These are phyloP conservation scores for Lactifluus echinatus DNA, from an alignment of 768 basidiomycete species.

Conservation along the genomic window DNA sequence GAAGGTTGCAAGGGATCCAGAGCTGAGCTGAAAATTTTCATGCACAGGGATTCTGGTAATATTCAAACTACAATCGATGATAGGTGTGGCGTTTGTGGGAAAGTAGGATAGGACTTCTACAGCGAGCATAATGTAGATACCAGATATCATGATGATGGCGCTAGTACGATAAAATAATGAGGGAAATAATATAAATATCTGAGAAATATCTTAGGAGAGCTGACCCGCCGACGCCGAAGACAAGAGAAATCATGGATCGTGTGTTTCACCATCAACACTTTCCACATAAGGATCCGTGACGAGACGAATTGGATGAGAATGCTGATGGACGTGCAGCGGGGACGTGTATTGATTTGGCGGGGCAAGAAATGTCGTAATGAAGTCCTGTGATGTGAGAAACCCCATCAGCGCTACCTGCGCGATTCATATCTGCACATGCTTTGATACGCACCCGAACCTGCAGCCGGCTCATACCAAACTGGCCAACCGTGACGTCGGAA, in stretches of 20 bases:
- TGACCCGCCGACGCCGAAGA: not conserved
- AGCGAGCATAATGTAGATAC: not conserved
- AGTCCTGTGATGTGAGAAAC: constrained; percentile 41
- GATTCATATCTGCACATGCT: too few relatives aligned
- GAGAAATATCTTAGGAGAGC: not conserved
- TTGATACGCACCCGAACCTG: constrained; percentile 38
- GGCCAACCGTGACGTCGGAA: constrained; percentile 33
- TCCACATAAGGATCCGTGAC: constrained; percentile 43
- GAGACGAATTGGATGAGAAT: constrained; percentile 45
- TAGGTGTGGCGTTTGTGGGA: not conserved
- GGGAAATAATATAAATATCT: not conserved
- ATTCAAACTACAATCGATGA: not conserved
- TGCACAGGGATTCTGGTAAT: not conserved
- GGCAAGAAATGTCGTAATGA: constrained; percentile 41
- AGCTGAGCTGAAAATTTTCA: too few relatives aligned
- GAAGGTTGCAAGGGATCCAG: too few relatives aligned
- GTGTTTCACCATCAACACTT: not conserved
- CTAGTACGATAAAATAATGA: not conserved
- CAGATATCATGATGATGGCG: not conserved
- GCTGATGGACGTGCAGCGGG: constrained; percentile 31
- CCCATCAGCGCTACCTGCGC: not conserved
- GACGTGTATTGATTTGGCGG: constrained; percentile 31
- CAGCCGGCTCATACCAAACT: constrained; percentile 40
- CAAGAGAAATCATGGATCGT: not conserved
- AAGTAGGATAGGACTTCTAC: not conserved